phyloP scores from a whole-genome alignment of 1,284 basidiomycete species.

The Singerocomus inundabilis region DNA sequence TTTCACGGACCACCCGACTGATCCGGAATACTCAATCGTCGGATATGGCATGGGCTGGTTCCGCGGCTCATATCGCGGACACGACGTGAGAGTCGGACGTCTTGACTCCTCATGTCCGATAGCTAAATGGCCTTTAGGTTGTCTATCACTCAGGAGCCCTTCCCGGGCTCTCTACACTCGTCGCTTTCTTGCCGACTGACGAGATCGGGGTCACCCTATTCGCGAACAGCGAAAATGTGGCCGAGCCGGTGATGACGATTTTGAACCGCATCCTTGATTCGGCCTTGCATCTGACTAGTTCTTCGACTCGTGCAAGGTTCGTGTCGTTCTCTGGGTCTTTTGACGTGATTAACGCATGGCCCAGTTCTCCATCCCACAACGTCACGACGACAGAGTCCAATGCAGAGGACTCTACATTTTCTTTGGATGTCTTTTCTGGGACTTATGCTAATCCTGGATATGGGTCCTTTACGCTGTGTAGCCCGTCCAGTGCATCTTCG shows the following conservation, averaged over 20 bases:
- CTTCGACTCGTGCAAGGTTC: slow-evolving; percentile 4
- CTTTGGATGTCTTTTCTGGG: slow-evolving; percentile 30
- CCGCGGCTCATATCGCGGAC: slow-evolving; percentile 32
- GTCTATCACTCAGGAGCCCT: slow-evolving; percentile 30
- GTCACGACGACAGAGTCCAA: not conserved
- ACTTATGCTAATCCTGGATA: slow-evolving; percentile 38
- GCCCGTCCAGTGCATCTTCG: slow-evolving; percentile 22
- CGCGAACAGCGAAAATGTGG: slow-evolving; percentile 28
- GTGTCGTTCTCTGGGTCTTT: not conserved
- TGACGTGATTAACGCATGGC: not conserved
- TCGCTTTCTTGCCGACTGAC: slow-evolving; percentile 30
- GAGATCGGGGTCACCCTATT: slow-evolving; percentile 32
- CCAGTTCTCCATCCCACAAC: slow-evolving; percentile 3
- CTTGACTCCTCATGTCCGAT: not conserved
- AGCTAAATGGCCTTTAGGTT: slow-evolving; percentile 15
- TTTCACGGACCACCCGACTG: slow-evolving; percentile 2
- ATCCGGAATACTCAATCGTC: slow-evolving; percentile 13
- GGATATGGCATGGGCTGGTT: slow-evolving; percentile 40
- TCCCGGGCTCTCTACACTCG: slow-evolving; percentile 31
- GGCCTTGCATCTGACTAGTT: slow-evolving; percentile 8
- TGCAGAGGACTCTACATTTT: not conserved
- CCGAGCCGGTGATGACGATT: slow-evolving; percentile 8
- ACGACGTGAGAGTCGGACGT: slow-evolving; percentile 29
- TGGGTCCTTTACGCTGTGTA: slow-evolving; percentile 37
- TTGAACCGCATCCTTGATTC: slow-evolving; percentile 19